phyloP scores from a whole-genome alignment of 495 filamentous ascomycete species.

The Sabuloglossum arenarium region DNA sequence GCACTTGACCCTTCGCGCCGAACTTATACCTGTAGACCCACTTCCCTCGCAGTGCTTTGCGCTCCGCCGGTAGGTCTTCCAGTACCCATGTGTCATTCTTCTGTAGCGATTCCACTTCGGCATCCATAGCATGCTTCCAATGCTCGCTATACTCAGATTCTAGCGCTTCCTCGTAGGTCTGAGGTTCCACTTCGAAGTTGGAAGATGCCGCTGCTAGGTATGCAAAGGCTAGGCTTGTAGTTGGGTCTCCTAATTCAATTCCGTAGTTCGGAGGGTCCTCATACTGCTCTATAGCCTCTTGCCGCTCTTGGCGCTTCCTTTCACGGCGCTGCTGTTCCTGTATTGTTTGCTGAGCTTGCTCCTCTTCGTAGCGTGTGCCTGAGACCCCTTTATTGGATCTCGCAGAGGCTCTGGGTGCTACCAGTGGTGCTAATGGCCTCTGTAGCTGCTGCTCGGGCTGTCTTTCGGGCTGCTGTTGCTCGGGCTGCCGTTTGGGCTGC shows the following conservation, averaged over 20 bases:
- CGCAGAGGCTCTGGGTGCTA: not conserved
- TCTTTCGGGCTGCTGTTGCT: no score
- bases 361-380: not conserved
- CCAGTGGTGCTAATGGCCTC: not conserved
- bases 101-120: not conserved
- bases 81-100: not conserved
- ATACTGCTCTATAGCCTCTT: no score
- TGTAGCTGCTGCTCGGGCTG: no score
- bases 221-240: not conserved
- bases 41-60: not conserved
- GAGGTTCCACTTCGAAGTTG: not conserved
- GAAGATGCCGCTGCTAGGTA: not conserved
- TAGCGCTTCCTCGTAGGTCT: not conserved
- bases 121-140: not conserved
- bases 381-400: not conserved
- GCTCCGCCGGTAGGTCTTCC: not conserved
- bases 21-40: slow-evolving; percentile 11
- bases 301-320: not conserved
- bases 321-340: not conserved
- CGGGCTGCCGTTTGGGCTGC: no score
- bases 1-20: not conserved
- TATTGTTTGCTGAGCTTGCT: not conserved
- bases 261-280: not conserved
- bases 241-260: not conserved
- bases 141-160: not conserved